Percentiles rank a stretch among this genome's conserved stretches.
Conservation (phyloP, 768 basidiomycete genomes). For the Mycena maculata region DNA sequence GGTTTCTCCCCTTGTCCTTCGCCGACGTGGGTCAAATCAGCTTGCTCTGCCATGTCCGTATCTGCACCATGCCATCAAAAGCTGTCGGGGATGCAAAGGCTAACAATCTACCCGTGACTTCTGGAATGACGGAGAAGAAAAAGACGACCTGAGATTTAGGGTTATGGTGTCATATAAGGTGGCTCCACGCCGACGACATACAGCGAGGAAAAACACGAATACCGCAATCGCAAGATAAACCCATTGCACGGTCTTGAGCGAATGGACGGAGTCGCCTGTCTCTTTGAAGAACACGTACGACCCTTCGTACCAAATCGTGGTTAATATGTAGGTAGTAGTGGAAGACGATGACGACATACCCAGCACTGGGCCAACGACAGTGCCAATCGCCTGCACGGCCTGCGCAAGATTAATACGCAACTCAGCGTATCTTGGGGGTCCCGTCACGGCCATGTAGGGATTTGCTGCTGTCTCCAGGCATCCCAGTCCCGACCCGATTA, state of each 20-base stretch:
- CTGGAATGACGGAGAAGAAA: constrained; percentile 48
- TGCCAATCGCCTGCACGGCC: constrained; percentile 47
- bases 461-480: constrained; percentile 49
- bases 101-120: constrained; percentile 43
- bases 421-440: constrained; percentile 49
- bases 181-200: background rate
- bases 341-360: constrained; percentile 18
- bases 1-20: constrained; percentile 40
- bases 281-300: constrained; percentile 50
- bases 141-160: constrained; percentile 38
- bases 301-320: constrained; percentile 7
- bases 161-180: background rate
- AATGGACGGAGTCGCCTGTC: constrained; percentile 44
- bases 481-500: constrained; percentile 49
- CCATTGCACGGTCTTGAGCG: constrained; percentile 49
- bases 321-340: no score
- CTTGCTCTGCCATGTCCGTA: constrained; percentile 49
- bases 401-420: constrained; percentile 50
- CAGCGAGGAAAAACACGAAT: constrained; percentile 47
- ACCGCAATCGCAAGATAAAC: constrained; percentile 48
- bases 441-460: constrained; percentile 51
- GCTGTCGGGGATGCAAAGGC: background rate
- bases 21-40: constrained; percentile 46
- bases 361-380: constrained; percentile 48
- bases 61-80: constrained; percentile 32